Evolutionary conservation across 2,329 filamentous ascomycete genomes (phyloP).

Genomic region (Cladophialophora psammophila): DNA sequence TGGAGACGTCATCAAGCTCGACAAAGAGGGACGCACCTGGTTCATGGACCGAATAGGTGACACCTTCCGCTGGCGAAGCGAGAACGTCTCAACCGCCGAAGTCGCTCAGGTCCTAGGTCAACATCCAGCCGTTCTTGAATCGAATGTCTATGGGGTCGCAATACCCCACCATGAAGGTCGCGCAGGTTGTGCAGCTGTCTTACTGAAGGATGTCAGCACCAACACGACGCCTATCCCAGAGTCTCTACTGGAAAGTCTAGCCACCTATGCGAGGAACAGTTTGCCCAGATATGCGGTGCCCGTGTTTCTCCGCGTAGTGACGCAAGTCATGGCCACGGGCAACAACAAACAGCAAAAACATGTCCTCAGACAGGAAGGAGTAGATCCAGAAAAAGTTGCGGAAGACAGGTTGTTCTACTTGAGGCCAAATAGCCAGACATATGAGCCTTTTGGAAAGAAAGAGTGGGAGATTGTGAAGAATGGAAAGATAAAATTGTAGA

Average conservation of each 20-base stretch:
- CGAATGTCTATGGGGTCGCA: slow-evolving; percentile 73
- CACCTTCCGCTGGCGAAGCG: slow-evolving; percentile 77
- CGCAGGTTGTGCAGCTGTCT: slow-evolving; percentile 67
- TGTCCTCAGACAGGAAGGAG: slow-evolving; percentile 73
- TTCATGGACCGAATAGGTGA: slow-evolving; percentile 76
- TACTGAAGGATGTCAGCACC: slow-evolving; percentile 41
- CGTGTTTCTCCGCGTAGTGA: slow-evolving; percentile 75
- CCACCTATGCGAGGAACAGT: slow-evolving; percentile 52
- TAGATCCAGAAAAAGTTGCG: slow-evolving; percentile 66
- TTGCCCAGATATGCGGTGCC: slow-evolving; percentile 80
- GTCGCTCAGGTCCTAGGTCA: slow-evolving; percentile 69
- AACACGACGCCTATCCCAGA: slow-evolving; percentile 21
- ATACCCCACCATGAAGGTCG: slow-evolving; percentile 72
- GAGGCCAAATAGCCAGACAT: slow-evolving; percentile 61
- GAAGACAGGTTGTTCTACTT: slow-evolving; percentile 71
- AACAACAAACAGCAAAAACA: slow-evolving; percentile 92
- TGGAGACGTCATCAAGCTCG: slow-evolving; percentile 70
- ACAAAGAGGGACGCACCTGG: slow-evolving; percentile 70
- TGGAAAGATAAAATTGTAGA: slow-evolving; percentile 73
- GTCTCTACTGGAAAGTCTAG: slow-evolving; percentile 35
- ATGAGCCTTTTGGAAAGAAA: slow-evolving; percentile 69
- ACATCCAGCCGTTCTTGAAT: slow-evolving; percentile 57
- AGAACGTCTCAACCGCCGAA: slow-evolving; percentile 72
- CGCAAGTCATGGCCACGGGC: slow-evolving; percentile 72
- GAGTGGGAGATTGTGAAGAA: slow-evolving; percentile 74